Evolutionary conservation across 164 flowering plant species (phyloP), one percentile per base, ranked within the genome.

Genomic region (Stephania japonica): DNA sequence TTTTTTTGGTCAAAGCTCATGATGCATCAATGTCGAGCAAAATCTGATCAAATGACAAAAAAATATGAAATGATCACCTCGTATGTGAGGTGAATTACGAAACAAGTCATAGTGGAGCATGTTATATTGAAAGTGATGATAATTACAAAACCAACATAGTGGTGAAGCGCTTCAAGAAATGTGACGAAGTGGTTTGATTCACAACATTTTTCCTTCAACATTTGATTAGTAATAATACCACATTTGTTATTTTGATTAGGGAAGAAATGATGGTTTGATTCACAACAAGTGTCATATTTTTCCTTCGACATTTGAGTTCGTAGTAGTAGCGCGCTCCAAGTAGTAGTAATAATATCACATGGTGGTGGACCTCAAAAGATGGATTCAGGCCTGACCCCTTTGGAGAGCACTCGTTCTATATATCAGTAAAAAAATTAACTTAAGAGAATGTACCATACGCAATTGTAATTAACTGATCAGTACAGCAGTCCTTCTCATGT

Each of bases 351-450:
- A n/a, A n/a, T n/a, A n/a, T n/a, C n/a, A n/a, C 11, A 56, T 5
- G 62, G 62, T 56, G 62, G 62, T 16, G 62, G 62, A 56, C 62
- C 62, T 56, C 62, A 56, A 56, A 56, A 56, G 62, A 56, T 56
- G 62, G 16, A 21, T 56, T 56, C 62, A 56, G 62, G 16, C 18
- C 62, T 56, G 62, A 56, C 62, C 53, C 9, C 12, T 7, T 32
- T 32, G 38, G 38, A 32, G 53, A 47, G 4, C 62, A 56, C 6
- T 56, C 1, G 62, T 56, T 56, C 19, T 56, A n/a, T 56, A 5
- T 56, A n/a, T 6, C 38, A 2, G 62, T 56, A 56, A 56, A 47
- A 56, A 6, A 56, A 56, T n/a, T n/a, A n/a, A n/a, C n/a, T n/a
- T 32, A 32, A 32, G 4, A 32, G 16, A 47, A 9, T 14, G 6